Evolutionary conservation across 345 rosid genomes (phyloP), one percentile per base, ranked within the genome.

Genomic region (Chamaenerion angustifolium): DNA sequence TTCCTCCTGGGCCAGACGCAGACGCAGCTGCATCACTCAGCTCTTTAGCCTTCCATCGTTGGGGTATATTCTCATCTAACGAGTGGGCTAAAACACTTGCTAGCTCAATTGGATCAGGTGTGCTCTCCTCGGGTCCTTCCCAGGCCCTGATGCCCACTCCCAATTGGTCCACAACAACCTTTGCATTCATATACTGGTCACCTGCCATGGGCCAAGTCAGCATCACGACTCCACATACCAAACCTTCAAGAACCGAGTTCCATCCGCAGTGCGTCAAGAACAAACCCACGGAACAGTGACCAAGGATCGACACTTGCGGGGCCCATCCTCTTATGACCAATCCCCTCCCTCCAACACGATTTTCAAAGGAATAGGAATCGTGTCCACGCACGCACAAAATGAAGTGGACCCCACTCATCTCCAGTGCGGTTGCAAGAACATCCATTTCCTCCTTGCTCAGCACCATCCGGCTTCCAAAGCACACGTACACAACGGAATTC

Each of bases 401-500:
- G 56, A 50, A 58, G 49, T 40, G 18, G 43, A 50, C 51, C 40
- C 48, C 5, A 49, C 63, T 58, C 44, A 10, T 18, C 17, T 58
- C 56, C 27, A 59, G 42, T 14, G 58, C 79, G 0, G 67, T 43
- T 0, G 83, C 88, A 2, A 83, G 50, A 8, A 23, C 71, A 7
- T 48, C 70, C 56, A 56, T 64, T 54, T 83, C 88, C 10, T 64
- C 45, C 4, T 62, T 44, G 2, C 67, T 62, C 77, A 88, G 58
- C 59, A 63, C 61, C 7, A 62, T 46, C 56, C 61, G 82, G 70
- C 88, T 88, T 35, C 92, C 94, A 10, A 83, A 88, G 66, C 92
- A 79, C 3, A 83, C 70, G 52, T 88, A 88, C 5, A 88, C 71
- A 11, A 88, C 90, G 1, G 66, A 51, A 7, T 43, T 41, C 15